Evolutionary conservation across 257 asterid species (phyloP), one percentile per base, ranked within the genome.

Genomic region (Solanum pinnatisectum): DNA sequence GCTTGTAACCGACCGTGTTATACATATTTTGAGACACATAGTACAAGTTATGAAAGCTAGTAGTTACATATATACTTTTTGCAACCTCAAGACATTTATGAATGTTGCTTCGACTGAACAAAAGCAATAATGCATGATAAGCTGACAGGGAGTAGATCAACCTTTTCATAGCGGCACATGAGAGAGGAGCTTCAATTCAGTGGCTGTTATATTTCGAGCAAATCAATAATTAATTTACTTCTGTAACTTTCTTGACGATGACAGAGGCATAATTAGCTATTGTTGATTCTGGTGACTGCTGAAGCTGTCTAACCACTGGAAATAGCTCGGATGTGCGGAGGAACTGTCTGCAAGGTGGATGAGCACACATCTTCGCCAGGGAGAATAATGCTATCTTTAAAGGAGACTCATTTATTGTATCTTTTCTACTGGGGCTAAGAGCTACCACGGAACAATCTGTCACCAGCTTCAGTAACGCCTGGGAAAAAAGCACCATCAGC

Each of bases 321-420:
- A 96, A 93, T 5, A 93, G 90, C 86, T 96, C 98, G 0, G 99
- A 97, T 3, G 96, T 90, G 73, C 98, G 93, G 84, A 97, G 94
- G 89, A 90, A 95, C 32, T 95, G 96, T 86, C 98, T 89, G 84
- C 99, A 97, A 30, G 89, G 95, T n/a, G 97, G 95, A 88, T 97
- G 95, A 39, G 96, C 98, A 87, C 98, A 97, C 99, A 97, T 97
- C 92, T 94, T 97, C 52, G 96, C 96, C 89, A 97, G 90, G 35
- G 99, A 94, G 88, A 97, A 96, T 79, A 97, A 88, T 8, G 98
- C 98, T 63, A 97, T 95, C 93, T 94, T 97, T 87, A 96, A 88
- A 56, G 99, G 98, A 14, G 99, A 96, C 89, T 97, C 99, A 8
- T 93, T 93, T 73, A 94, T 49, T 33, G 96, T 96, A 46, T 96